phyloP scores from a whole-genome alignment of 768 basidiomycete genomes.

The Daedaleopsis sinensis region DNA sequence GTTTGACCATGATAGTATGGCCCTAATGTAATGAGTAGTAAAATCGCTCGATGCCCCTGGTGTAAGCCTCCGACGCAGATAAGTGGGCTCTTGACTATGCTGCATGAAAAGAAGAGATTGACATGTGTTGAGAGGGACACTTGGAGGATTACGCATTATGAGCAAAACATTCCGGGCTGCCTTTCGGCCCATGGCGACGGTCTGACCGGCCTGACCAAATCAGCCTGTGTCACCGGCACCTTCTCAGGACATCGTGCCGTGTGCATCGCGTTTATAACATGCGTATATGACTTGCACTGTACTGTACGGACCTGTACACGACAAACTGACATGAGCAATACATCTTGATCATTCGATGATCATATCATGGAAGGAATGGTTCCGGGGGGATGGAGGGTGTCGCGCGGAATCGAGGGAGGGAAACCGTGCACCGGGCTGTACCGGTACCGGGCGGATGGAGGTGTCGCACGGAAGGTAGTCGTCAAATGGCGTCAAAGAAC shows the following conservation, averaged over 20 bases:
- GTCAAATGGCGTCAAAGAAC: background rate
- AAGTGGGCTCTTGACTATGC: too few relatives aligned
- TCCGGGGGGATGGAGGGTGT: background rate
- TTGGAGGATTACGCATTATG: too few relatives aligned
- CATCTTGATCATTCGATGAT: background rate
- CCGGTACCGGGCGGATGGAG: constrained; percentile 3
- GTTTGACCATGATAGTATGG: too few relatives aligned
- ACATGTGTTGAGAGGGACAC: too few relatives aligned
- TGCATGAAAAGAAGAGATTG: too few relatives aligned
- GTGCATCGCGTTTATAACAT: background rate
- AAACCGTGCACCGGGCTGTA: background rate
- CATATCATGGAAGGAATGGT: too few relatives aligned
- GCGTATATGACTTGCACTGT: constrained; percentile 6
- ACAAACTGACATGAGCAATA: constrained; percentile 8
- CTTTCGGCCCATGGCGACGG: too few relatives aligned
- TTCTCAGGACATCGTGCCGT: background rate
- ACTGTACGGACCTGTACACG: constrained; percentile 9
- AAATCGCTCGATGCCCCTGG: too few relatives aligned
- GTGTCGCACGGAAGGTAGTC: constrained; percentile 11
- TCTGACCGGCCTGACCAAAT: too few relatives aligned
- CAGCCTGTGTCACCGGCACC: background rate
- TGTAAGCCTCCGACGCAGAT: too few relatives aligned
- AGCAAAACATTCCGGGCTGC: too few relatives aligned
- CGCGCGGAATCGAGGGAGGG: background rate
- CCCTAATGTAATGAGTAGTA: too few relatives aligned